A percentile compares a stretch with the other conserved stretches of the same genome.
Conservation (phyloP, 2,329 filamentous ascomycete genomes). For the Cadophora sp. region DNA sequence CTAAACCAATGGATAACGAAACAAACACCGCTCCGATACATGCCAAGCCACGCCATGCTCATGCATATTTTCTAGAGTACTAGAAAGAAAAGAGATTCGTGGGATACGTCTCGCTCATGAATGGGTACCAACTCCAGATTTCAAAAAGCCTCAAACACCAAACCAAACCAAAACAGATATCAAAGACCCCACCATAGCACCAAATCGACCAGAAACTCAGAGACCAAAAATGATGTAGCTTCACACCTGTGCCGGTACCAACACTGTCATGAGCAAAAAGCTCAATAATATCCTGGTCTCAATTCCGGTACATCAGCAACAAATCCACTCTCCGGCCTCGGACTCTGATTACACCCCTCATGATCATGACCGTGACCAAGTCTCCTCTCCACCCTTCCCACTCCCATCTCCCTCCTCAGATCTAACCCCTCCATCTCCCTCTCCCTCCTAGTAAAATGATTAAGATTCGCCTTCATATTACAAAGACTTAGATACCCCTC, state of each 20-base stretch:
- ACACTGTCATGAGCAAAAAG: not conserved
- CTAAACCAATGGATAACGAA: not conserved
- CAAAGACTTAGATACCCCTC: slow-evolving; percentile 59
- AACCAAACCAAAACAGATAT: not conserved
- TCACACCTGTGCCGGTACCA: too few relatives aligned
- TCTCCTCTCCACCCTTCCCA: slow-evolving; percentile 10
- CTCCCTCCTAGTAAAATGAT: slow-evolving; percentile 52
- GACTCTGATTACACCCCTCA: slow-evolving; percentile 33
- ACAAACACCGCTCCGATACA: not conserved
- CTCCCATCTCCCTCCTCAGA: not conserved
- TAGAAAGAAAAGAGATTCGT: slow-evolving; percentile 7
- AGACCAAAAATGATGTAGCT: too few relatives aligned
- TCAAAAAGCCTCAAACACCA: not conserved
- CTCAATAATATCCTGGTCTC: slow-evolving; percentile 4
- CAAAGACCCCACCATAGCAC: not conserved
- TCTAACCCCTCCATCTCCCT: not conserved
- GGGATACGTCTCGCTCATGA: not conserved
- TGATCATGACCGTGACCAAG: slow-evolving; percentile 20
- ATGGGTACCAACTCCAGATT: too few relatives aligned
- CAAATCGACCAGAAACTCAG: not conserved
- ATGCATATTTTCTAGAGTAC: not conserved
- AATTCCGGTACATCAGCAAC: not conserved
- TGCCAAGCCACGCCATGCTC: not conserved
- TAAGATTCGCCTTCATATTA: slow-evolving; percentile 67
- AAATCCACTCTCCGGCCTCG: slow-evolving; percentile 11